Percentiles rank a stretch among this genome's conserved stretches.
Conservation (phyloP, 2,329 filamentous ascomycete genomes). For the Microdochium bolleyi region DNA sequence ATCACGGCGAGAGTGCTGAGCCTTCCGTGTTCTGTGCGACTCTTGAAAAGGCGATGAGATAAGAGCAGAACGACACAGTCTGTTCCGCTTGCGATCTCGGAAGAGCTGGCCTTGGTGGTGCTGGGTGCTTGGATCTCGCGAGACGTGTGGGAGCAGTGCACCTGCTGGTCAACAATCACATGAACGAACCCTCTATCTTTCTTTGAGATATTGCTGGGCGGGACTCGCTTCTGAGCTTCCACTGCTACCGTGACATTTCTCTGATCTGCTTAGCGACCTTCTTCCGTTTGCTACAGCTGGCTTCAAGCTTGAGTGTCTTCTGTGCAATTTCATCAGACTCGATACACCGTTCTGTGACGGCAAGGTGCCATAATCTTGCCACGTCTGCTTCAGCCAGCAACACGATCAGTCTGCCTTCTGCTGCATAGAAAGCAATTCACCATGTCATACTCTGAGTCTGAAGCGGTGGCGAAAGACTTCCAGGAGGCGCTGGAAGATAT, state of each 20-base stretch:
- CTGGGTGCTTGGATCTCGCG: neutral
- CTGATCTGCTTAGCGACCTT: neutral
- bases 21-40: neutral
- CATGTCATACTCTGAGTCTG: constrained; percentile 43
- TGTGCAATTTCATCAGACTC: neutral
- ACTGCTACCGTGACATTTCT: neutral
- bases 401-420: neutral
- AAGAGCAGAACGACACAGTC: neutral
- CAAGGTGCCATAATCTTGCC: neutral
- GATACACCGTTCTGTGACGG: neutral
- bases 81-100: neutral
- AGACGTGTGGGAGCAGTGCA: neutral
- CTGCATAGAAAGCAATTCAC: neutral
- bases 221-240: neutral
- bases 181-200: neutral
- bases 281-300: neutral
- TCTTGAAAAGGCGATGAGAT: neutral
- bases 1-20: too few relatives aligned
- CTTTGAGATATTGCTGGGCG: neutral
- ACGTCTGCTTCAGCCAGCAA: neutral
- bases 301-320: neutral
- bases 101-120: neutral
- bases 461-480: constrained; percentile 93
- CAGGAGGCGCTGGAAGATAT: constrained; percentile 88
- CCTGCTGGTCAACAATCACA: neutral